A percentile compares a stretch with the other conserved stretches of the same genome.
These are phyloP conservation scores for Pleurotus platypus DNA, from an alignment of 768 basidiomycete genomes.

Conservation along the genomic window DNA sequence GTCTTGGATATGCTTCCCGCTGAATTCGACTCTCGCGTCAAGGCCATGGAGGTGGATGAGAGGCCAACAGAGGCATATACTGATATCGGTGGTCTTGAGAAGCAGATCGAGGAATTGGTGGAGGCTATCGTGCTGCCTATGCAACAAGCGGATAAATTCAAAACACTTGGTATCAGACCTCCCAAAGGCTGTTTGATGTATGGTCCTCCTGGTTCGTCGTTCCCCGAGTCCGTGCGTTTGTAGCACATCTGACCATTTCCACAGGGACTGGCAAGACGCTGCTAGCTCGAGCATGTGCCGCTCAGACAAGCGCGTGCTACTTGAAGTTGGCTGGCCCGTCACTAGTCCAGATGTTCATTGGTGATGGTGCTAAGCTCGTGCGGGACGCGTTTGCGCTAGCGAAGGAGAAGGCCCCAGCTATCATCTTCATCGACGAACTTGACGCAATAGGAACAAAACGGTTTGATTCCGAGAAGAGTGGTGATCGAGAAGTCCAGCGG, in stretches of 20 bases:
- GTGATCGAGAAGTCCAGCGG: constrained; percentile 98
- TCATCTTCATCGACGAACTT: constrained; percentile 97
- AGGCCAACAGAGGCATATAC: constrained; percentile 96
- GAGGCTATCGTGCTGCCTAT: constrained; percentile 98
- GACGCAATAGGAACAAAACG: constrained; percentile 99
- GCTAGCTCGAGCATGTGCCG: constrained; percentile 95
- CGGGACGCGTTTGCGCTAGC: constrained; percentile 98
- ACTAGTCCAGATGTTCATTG: constrained; percentile 99
- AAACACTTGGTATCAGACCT: constrained; percentile 94
- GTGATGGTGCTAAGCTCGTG: constrained; percentile 98
- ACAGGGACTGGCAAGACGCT: constrained; percentile 93
- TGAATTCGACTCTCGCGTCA: constrained; percentile 97
- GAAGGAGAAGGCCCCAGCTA: constrained; percentile 97
- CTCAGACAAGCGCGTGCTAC: constrained; percentile 97
- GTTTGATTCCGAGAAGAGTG: constrained; percentile 98
- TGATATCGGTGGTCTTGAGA: constrained; percentile 97
- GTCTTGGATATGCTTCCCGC: constrained; percentile 93
- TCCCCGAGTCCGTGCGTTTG: background rate
- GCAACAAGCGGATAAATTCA: constrained; percentile 98
- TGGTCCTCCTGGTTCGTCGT: constrained; percentile 82
- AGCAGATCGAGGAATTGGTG: constrained; percentile 97
- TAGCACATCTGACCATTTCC: constrained; percentile 9
- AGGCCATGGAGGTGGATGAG: constrained; percentile 99
- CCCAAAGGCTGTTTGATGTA: constrained; percentile 99
- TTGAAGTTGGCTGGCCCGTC: constrained; percentile 97